Conservation (phyloP, 2,329 filamentous ascomycete species). For the Diaporthe destruens region DNA sequence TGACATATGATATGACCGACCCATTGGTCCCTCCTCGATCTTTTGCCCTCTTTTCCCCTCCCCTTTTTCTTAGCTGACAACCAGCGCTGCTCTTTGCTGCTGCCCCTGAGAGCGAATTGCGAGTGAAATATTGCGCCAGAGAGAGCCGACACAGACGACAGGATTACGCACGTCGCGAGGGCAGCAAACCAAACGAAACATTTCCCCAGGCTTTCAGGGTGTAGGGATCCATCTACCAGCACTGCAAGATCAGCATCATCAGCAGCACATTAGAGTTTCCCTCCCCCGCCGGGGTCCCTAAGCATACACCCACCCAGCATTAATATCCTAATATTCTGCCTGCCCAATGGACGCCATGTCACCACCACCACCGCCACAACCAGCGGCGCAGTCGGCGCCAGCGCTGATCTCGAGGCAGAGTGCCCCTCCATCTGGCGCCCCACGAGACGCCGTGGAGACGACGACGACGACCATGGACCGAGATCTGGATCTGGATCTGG, state of each 20-base stretch:
- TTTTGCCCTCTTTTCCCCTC: neutral
- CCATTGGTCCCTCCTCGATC: neutral
- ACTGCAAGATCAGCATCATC: no score
- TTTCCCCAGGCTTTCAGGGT: slow-evolving; percentile 6
- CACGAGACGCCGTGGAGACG: neutral
- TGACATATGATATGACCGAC: neutral
- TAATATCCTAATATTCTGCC: neutral
- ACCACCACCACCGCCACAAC: neutral
- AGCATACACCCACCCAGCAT: neutral
- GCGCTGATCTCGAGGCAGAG: slow-evolving; percentile 25
- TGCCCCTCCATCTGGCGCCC: slow-evolving; percentile 25
- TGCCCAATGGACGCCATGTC: slow-evolving; percentile 29
- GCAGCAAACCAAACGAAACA: slow-evolving; percentile 3
- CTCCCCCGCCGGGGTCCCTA: neutral
- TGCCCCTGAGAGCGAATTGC: slow-evolving; percentile 12
- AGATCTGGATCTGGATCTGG: no score
- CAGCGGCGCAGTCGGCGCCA: slow-evolving; percentile 25
- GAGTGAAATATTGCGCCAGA: neutral
- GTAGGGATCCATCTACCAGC: slow-evolving; percentile 23
- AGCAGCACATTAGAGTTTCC: slow-evolving; percentile 17
- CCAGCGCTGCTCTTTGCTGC: neutral
- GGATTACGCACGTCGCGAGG: no score
- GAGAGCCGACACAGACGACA: neutral
- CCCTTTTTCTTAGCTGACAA: neutral
- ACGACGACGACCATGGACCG: no score